Conservation (phyloP, 805 yeast genomes). For the Allodekkera sacchari region DNA sequence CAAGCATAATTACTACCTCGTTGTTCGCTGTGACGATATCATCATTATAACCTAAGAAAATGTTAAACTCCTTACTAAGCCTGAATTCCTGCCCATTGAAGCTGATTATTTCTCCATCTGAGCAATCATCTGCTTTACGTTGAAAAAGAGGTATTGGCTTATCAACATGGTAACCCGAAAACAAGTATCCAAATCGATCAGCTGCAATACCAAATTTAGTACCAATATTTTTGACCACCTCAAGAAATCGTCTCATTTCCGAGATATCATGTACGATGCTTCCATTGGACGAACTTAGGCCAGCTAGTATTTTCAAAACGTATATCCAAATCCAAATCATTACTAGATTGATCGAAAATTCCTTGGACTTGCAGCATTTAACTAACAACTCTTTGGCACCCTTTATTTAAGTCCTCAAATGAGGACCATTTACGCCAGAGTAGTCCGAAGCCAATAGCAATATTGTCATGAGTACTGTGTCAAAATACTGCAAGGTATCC, state of each 20-base stretch:
- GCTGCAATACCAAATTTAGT: conserved; percentile 16
- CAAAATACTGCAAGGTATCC: conserved; percentile 45
- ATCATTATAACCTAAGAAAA: conserved; percentile 29
- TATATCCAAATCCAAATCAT: conserved; percentile 48
- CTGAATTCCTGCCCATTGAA: conserved; percentile 1
- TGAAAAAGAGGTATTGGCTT: too few species aligned
- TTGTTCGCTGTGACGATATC: conserved; percentile 24
- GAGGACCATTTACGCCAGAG: conserved; percentile 47
- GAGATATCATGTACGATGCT: conserved; percentile 47
- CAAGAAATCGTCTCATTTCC: conserved; percentile 35
- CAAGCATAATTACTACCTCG: conserved; percentile 22
- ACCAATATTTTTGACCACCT: conserved; percentile 17
- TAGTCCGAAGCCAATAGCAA: conserved; percentile 58
- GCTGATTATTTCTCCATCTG: too few species aligned
- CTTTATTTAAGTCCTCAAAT: conserved; percentile 60
- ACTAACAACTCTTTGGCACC: conserved; percentile 63
- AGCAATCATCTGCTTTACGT: too few species aligned
- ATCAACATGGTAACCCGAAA: conserved; percentile 16
- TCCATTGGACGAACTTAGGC: conserved; percentile 47
- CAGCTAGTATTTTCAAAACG: conserved; percentile 53
- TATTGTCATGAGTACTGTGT: conserved; percentile 61
- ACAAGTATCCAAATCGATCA: conserved; percentile 21
- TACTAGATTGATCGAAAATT: conserved; percentile 27
- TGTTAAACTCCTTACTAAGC: conserved; percentile 13
- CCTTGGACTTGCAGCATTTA: conserved; percentile 32